phyloP scores from a whole-genome alignment of 2,329 filamentous ascomycete genomes.

The Aspergillus thermomutatus region DNA sequence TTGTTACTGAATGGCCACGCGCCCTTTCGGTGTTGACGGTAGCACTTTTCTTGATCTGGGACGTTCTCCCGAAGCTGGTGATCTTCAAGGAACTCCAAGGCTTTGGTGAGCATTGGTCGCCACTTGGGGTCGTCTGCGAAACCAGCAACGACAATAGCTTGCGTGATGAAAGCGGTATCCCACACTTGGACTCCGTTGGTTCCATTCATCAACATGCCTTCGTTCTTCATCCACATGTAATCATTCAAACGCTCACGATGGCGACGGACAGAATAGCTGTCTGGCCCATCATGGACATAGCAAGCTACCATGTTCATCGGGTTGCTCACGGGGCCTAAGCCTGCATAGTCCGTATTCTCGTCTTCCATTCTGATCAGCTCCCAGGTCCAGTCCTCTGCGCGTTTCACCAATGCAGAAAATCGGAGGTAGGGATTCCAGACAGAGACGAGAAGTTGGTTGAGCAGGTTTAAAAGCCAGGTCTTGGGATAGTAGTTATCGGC shows the following conservation, averaged over 20 bases:
- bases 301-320: conserved; percentile 87
- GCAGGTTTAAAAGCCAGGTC: conserved; percentile 71
- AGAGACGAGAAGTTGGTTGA: conserved; percentile 75
- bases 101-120: conserved; percentile 77
- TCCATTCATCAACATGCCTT: conserved; percentile 92
- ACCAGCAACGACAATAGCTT: conserved; percentile 74
- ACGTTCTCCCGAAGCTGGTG: conserved; percentile 89
- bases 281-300: conserved; percentile 79
- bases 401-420: conserved; percentile 60
- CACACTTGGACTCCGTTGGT: conserved; percentile 98
- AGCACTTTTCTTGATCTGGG: conserved; percentile 72
- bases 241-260: conserved; percentile 82
- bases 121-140: conserved; percentile 74
- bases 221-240: conserved; percentile 84
- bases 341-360: conserved; percentile 82
- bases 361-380: conserved; percentile 87
- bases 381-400: conserved; percentile 77
- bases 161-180: conserved; percentile 90
- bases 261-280: conserved; percentile 65
- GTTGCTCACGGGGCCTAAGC: conserved; percentile 83
- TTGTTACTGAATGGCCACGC: conserved; percentile 95
- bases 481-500: conserved; percentile 93
- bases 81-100: conserved; percentile 79
- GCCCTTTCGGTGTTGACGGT: conserved; percentile 86
- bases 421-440: conserved; percentile 79